Conservation (phyloP, 805 yeast species). For the Zygotorulaspora florentina region DNA sequence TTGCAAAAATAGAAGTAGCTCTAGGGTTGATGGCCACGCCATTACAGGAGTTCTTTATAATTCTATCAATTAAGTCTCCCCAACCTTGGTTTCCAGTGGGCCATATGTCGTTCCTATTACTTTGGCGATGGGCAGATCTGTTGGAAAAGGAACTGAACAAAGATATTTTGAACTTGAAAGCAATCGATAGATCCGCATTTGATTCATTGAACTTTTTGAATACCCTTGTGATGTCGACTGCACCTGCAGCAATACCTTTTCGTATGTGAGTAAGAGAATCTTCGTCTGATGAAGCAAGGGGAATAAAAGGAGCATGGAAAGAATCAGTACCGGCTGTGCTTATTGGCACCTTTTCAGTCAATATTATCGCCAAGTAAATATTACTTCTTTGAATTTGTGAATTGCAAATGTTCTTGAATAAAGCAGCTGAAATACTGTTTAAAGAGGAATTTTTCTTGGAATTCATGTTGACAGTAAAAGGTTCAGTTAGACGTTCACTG, state of each 20-base stretch:
- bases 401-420: slow-evolving; percentile 68
- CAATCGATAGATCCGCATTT: slow-evolving; percentile 49
- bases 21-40: slow-evolving; percentile 82
- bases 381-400: slow-evolving; percentile 56
- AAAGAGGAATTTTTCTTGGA: slow-evolving; percentile 54
- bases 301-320: slow-evolving; percentile 22
- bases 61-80: slow-evolving; percentile 82
- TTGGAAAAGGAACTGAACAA: slow-evolving; percentile 63
- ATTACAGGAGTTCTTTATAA: slow-evolving; percentile 65
- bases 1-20: slow-evolving; percentile 63
- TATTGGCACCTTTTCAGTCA: slow-evolving; percentile 58
- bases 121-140: slow-evolving; percentile 7
- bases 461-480: slow-evolving; percentile 64
- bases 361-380: slow-evolving; percentile 68
- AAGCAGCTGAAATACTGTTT: slow-evolving; percentile 71
- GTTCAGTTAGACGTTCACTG: slow-evolving; percentile 66
- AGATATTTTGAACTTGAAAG: slow-evolving; percentile 67
- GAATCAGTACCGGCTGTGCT: slow-evolving; percentile 36
- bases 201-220: slow-evolving; percentile 63
- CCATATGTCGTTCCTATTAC: slow-evolving; percentile 32
- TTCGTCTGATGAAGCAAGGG: slow-evolving; percentile 15
- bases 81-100: slow-evolving; percentile 63
- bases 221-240: slow-evolving; percentile 74
- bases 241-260: slow-evolving; percentile 86
- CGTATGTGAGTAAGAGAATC: slow-evolving; percentile 43